Base-by-base conservation (phyloP, 192 early-diverging fungal genomes). In the Backusella tarrabulga region DNA sequence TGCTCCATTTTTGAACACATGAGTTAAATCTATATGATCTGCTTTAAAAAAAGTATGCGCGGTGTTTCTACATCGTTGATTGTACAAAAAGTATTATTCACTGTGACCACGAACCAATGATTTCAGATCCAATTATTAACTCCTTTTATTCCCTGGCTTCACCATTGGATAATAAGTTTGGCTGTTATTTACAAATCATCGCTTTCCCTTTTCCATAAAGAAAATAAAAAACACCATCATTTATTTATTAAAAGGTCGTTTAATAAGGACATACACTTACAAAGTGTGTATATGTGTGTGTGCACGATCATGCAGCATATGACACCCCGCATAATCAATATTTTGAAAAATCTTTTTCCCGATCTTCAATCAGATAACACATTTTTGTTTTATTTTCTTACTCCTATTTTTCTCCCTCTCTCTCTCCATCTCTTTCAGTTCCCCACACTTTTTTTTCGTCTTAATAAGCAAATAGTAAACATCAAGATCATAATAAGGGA, bases 321-420 rank as follows among this genome's bases (percentile, higher is more conserved):
- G 56, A 26, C 56, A 63, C 56, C 23, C 56, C 56, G 12, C 56
- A 63, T 63, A 29, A 63, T 29, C 56, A 63, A 56, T 56, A 6
- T 56, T 56, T 56, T n/a, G 54, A 26, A 7, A 56, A 63, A 63
- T 63, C 56, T 26, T 63, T 63, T 63, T 63, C 56, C 56, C 56
- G 56, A 63, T 63, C 4, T 63, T 63, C 26, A 63, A 63, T 63
- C 56, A 63, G 56, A 63, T 63, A 63, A 63, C 56, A 63, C 21
- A 63, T 32, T 14, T 26, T 26, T 8, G 2, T 26, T 21, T 52
- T 4, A 19, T 56, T 26, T 56, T 9, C 8, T 56, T 56, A 56
- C 54, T 56, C 54, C 54, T 63, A 63, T 63, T 63, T 60, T 7
- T 32, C 29, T 32, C 26, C 1, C 7, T 29, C 8, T 60, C 1